These are phyloP conservation scores for Starmerella ratchasimensis DNA, from an alignment of 805 yeast genomes.

Conservation along the genomic window DNA sequence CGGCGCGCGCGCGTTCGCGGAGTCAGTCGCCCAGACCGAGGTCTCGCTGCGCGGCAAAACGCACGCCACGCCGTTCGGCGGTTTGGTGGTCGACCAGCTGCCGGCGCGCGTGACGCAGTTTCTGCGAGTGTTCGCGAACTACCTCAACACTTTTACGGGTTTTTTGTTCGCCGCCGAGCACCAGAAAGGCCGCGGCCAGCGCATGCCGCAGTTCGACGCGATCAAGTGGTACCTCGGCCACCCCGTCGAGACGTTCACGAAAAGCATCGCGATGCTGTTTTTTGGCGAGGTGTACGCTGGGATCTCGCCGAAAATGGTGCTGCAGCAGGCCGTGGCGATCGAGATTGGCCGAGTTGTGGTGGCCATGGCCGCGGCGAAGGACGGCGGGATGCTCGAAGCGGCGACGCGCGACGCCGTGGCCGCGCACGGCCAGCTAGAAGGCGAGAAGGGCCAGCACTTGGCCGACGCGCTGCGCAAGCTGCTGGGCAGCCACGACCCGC, in stretches of 20 bases:
- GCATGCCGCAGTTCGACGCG: constrained; percentile 10
- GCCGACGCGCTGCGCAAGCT: no score
- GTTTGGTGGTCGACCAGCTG: constrained; percentile 37
- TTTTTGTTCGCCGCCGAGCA: constrained; percentile 9
- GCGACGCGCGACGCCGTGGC: not conserved
- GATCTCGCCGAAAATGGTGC: constrained; percentile 5
- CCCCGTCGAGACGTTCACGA: constrained; percentile 5
- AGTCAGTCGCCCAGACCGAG: constrained; percentile 15
- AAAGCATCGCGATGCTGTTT: constrained; percentile 10
- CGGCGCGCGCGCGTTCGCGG: constrained; percentile 5
- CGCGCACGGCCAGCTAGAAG: constrained; percentile 1
- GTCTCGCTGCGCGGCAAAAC: constrained; percentile 17
- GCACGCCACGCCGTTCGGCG: constrained; percentile 24
- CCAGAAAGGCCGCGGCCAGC: constrained; percentile 1
- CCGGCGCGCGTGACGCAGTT: constrained; percentile 15
- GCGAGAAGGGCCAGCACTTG: constrained; percentile 4
- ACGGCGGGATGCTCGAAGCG: no score
- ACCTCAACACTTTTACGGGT: constrained; percentile 13
- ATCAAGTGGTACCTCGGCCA: not conserved
- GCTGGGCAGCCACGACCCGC: constrained; percentile 13
- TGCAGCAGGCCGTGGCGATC: constrained; percentile 5
- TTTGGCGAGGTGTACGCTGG: constrained; percentile 9
- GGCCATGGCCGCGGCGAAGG: not conserved
- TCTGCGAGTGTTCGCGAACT: constrained; percentile 17
- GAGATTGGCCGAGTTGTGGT: constrained; percentile 8